Base-by-base conservation (phyloP, 2,329 filamentous ascomycete genomes). In the Aspergillus sp. region DNA sequence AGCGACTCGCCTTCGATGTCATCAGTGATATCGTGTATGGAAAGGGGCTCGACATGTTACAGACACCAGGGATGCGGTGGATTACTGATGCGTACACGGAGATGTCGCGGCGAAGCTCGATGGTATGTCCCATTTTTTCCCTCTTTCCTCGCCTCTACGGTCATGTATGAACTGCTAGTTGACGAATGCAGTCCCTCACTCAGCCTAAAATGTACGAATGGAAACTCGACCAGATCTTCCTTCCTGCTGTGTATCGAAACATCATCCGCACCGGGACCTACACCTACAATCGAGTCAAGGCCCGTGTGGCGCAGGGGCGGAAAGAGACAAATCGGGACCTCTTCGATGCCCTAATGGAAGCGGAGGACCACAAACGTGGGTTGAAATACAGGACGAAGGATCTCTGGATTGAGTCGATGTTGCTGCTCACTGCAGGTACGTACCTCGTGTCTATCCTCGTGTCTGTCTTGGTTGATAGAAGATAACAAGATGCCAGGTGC, bases 1-100 rank as follows among this genome's bases (percentile, higher is more conserved):
- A 51, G 31, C 52, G 40, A 19, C 19, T 56, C 3, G 39, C 55
- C 5, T 52, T 56, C 7, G 55, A 56, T 14, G 19, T 46, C 11
- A 56, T 56, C 12, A 51, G 40, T 14, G 47, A 46, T 41, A n/a
- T 52, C 6, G 45, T 39, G 5, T 56, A 56, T 19, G 55, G 55
- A 11, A 37, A 52, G 15, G 19, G 35, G 4, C n/a, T 56, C 15
- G 33, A 45, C 48, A 23, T 56, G 40, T 19, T 43, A 31, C 8
- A 19, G 40, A 43, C 40, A 11, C 27, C 27, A 4, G 40, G 19
- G 17, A 43, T 19, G 40, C 40, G 17, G 27, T 31, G 27, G 27
- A 31, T 31, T 31, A 11, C 17, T 1, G 40, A 19, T 21, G 27
- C 27, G 17, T 43, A 19, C 7, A 52, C 9, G 4, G n/a, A 8